Percentiles rank a stretch among this genome's conserved stretches.
Conservation (phyloP, 1,284 basidiomycete genomes). For the Ustilago trichophora region DNA sequence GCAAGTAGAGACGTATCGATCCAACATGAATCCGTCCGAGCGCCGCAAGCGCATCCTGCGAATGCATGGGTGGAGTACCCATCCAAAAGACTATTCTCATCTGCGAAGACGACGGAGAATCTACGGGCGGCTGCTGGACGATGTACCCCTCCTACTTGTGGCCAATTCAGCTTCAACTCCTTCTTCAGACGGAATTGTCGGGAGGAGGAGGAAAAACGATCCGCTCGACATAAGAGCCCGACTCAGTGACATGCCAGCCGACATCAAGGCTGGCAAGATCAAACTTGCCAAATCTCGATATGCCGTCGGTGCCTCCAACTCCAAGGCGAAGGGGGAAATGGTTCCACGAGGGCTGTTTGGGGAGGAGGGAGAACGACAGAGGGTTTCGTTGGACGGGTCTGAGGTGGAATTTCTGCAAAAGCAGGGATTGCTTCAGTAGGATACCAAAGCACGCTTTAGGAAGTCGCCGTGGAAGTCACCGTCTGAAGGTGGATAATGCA, state of each 20-base stretch:
- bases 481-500: no score
- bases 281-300: conserved; percentile 13
- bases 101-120: conserved; percentile 14
- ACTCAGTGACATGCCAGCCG: neutral
- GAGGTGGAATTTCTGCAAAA: conserved; percentile 4
- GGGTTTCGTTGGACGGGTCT: neutral
- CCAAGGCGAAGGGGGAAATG: neutral
- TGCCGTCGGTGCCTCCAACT: conserved; percentile 1
- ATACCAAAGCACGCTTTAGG: neutral
- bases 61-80: conserved; percentile 22
- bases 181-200: no score
- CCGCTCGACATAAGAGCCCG: conserved; percentile 12
- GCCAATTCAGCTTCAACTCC: neutral
- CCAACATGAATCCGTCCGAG: neutral
- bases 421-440: neutral
- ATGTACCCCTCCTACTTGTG: conserved; percentile 10
- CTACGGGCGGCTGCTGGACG: conserved; percentile 14
- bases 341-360: neutral
- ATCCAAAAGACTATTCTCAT: conserved; percentile 16
- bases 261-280: neutral
- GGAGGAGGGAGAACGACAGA: neutral
- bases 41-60: conserved; percentile 9
- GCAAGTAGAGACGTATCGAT: conserved; percentile 1
- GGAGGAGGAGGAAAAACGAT: conserved; percentile 4
- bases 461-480: no score